These are phyloP conservation scores for Mortierella polycephala DNA, from an alignment of 371 early-diverging fungal species.

Conservation along the genomic window DNA sequence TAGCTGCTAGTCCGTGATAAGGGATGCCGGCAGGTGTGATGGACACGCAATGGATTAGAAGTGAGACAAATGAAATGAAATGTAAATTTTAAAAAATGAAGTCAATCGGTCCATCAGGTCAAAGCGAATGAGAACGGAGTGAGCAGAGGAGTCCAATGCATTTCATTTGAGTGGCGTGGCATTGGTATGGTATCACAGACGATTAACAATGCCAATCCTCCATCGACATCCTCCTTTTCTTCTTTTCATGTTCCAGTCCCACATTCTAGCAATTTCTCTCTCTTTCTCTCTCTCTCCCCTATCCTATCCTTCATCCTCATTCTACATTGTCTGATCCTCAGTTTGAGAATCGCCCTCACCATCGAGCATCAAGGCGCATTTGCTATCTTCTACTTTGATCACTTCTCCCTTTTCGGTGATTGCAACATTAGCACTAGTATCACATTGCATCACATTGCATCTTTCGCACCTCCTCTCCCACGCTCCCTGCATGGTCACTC, in stretches of 20 bases:
- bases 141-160: too few species aligned
- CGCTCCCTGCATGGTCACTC: neutral
- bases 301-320: neutral
- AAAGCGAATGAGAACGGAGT: too few species aligned
- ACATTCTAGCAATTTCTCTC: neutral
- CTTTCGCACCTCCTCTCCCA: too few species aligned
- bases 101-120: neutral
- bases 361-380: neutral
- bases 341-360: neutral
- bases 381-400: too few species aligned
- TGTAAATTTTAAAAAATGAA: too few species aligned
- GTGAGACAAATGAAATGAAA: too few species aligned
- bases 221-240: neutral
- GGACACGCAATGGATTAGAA: too few species aligned
- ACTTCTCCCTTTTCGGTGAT: neutral
- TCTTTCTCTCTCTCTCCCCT: neutral
- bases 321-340: neutral
- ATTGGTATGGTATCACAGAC: neutral
- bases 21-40: neutral
- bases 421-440: neutral
- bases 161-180: too few species aligned
- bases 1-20: neutral
- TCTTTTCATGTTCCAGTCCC: neutral
- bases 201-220: neutral
- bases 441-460: too few species aligned